These are phyloP conservation scores for Ganoderma resinaceum DNA, from an alignment of 1,284 basidiomycete species.

Conservation along the genomic window DNA sequence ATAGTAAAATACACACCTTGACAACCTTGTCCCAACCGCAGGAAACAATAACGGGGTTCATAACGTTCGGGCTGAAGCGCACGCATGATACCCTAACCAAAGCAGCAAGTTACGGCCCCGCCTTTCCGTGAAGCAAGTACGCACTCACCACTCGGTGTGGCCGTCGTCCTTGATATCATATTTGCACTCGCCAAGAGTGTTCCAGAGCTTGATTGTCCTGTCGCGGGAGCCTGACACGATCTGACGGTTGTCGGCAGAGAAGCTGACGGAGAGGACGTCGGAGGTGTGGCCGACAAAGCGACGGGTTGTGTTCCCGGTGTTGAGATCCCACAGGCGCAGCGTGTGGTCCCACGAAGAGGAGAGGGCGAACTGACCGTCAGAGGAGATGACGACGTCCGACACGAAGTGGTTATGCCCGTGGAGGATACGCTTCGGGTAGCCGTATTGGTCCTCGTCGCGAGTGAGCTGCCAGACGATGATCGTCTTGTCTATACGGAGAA, in stretches of 20 bases:
- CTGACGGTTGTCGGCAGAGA: constrained; percentile 97
- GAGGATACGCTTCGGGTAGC: constrained; percentile 96
- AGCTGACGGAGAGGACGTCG: constrained; percentile 97
- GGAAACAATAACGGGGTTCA: constrained; percentile 99
- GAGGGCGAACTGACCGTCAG: constrained; percentile 99
- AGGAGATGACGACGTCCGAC: constrained; percentile 98
- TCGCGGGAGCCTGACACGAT: constrained; percentile 99
- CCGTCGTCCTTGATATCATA: constrained; percentile 99
- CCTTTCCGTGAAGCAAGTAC: constrained; percentile 6
- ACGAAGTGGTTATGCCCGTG: constrained; percentile 99
- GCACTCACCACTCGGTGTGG: constrained; percentile 88
- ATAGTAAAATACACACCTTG: constrained; percentile 76
- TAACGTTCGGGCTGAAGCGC: constrained; percentile 98
- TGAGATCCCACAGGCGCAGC: constrained; percentile 98
- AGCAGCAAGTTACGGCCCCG: constrained; percentile 18
- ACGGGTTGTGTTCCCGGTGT: constrained; percentile 93
- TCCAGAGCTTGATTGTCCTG: constrained; percentile 99
- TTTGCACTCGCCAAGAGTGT: constrained; percentile 99
- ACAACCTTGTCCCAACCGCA: constrained; percentile 99
- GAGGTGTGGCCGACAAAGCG: constrained; percentile 99
- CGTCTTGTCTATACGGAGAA: constrained; percentile 84
- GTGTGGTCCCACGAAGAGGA: constrained; percentile 99
- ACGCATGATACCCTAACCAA: constrained; percentile 93
- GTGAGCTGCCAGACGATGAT: constrained; percentile 99
- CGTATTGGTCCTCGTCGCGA: constrained; percentile 92